Evolutionary conservation across 345 rosid genomes (phyloP), one percentile per base, ranked within the genome.

Genomic region (Gossypium anomalum): DNA sequence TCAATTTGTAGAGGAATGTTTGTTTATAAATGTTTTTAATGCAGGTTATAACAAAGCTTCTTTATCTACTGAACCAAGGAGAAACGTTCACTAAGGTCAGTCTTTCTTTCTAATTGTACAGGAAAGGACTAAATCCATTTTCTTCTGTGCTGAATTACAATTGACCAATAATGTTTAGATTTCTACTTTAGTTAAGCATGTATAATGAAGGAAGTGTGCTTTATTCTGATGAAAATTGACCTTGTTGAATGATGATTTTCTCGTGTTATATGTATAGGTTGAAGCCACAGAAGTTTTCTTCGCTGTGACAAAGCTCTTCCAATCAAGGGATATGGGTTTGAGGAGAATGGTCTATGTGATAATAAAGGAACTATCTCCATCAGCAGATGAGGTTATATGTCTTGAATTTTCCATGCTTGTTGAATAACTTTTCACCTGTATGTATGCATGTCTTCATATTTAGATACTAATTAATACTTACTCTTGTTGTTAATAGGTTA

Each of bases 301-400:
- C 79, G 76, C 99, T 20, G 97, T 90, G 79, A 95, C 99, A 29
- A 95, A 95, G 82, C 99, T 95, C 72, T 95, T 95, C 74, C 99
- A 95, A 68, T 95, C 98, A 1, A 91, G 82, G 83, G 99, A 95
- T 84, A 79, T 90, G 49, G 97, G 97, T 47, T 78, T 95, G 82
- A 91, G 99, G 90, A 90, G 98, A 82, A 93, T 95, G 99, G 98
- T 95, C 44, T 95, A 95, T 82, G 80, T 95, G 88, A 93, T 95
- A 77, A 95, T 95, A 76, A 95, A 95, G 88, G 98, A 95, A 85
- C 80, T 95, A 73, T 95, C 98, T 71, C 99, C 99, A 65, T 95
- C 94, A 60, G 84, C 99, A 12, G 99, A 95, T 88, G 99, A 95
- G 99, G 99, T 95, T 77, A 53, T 59, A 76, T 76, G 38, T 67